Conservation (phyloP, 179 eudicot genomes). For the Amaranthus tricolor region DNA sequence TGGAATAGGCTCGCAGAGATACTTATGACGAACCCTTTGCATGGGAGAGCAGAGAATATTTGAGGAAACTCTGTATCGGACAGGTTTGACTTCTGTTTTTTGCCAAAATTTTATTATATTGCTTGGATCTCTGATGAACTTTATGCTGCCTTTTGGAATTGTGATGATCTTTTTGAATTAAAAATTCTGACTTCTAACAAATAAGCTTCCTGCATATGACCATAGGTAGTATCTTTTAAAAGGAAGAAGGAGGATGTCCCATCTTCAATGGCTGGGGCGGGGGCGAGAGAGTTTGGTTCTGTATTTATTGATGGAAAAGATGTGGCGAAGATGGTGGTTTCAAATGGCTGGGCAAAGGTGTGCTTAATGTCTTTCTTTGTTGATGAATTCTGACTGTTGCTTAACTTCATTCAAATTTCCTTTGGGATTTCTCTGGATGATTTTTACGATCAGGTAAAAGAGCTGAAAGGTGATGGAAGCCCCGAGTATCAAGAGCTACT, state of each 20-base stretch:
- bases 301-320: conserved; percentile 65
- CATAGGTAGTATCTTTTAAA: conserved; percentile 77
- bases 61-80: conserved; percentile 92
- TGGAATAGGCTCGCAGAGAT: conserved; percentile 81
- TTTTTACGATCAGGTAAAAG: conserved; percentile 61
- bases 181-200: not conserved
- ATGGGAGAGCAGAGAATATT: conserved; percentile 92
- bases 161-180: not conserved
- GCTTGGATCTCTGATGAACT: not conserved
- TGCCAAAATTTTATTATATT: not conserved
- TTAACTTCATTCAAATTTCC: not conserved
- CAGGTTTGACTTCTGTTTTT: conserved; percentile 46
- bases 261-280: conserved; percentile 4
- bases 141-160: not conserved
- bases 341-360: conserved; percentile 99
- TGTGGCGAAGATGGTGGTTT: conserved; percentile 68
- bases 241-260: conserved; percentile 33
- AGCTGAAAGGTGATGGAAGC: conserved; percentile 73
- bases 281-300: conserved; percentile 79
- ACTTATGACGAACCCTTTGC: conserved; percentile 92
- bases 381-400: not conserved
- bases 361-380: conserved; percentile 6
- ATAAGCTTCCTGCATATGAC: conserved; percentile 10
- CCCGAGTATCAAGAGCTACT: conserved; percentile 53
- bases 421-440: not conserved